A percentile compares a stretch with the other conserved stretches of the same genome.
Conservation (phyloP, 805 yeast genomes). For the Metschnikowia kunwiensis region DNA sequence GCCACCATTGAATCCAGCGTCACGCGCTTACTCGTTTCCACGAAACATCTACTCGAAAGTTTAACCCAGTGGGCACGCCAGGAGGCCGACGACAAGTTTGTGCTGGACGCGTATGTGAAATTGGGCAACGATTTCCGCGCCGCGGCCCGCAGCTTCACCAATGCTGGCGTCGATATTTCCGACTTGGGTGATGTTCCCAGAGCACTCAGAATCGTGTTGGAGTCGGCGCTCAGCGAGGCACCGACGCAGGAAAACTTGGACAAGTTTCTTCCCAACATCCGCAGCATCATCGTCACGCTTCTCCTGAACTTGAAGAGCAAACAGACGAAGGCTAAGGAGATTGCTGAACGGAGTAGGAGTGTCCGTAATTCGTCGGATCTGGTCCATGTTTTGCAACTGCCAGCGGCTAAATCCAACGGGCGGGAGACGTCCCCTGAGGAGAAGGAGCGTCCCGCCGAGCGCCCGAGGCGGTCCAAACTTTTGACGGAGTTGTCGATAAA, state of each 20-base stretch:
- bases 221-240: conserved; percentile 78
- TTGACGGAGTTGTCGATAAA: conserved; percentile 5
- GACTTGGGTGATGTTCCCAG: conserved; percentile 92
- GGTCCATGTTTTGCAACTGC: background rate
- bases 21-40: conserved; percentile 75
- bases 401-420: background rate
- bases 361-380: background rate
- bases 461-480: conserved; percentile 9
- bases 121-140: conserved; percentile 92
- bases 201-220: conserved; percentile 72
- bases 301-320: conserved; percentile 78
- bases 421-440: background rate
- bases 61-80: conserved; percentile 87
- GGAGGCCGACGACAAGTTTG: conserved; percentile 75
- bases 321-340: conserved; percentile 53
- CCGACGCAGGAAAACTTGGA: conserved; percentile 84
- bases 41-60: conserved; percentile 82
- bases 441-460: background rate
- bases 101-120: conserved; percentile 86
- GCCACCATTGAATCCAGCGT: conserved; percentile 73
- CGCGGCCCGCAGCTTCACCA: conserved; percentile 74
- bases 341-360: conserved; percentile 22
- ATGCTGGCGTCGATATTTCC: conserved; percentile 73
- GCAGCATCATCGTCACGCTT: conserved; percentile 79
- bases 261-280: conserved; percentile 73